Percentiles rank a stretch among this genome's conserved stretches.
phyloP scores from a whole-genome alignment of 129 eudicot genomes.

The Artemisia annua region DNA sequence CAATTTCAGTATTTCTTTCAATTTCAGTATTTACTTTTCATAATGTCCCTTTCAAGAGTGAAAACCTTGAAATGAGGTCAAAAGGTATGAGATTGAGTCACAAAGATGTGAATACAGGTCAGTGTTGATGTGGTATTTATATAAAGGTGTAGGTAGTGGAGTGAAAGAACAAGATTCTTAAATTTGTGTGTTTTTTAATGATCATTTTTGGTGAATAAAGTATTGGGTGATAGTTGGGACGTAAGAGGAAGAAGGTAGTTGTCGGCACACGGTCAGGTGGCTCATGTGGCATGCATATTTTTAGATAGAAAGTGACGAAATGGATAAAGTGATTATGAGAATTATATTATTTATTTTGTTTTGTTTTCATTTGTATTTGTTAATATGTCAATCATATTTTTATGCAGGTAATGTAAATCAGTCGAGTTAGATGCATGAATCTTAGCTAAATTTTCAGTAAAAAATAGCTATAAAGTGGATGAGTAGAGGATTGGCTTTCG shows the following conservation, averaged over 20 bases:
- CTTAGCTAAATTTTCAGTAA: not conserved
- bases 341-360: not conserved
- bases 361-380: not conserved
- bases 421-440: not conserved
- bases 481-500: too few relatives aligned
- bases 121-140: constrained; percentile 22
- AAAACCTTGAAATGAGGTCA: constrained; percentile 34
- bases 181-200: not conserved
- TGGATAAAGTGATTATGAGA: constrained; percentile 22
- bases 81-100: constrained; percentile 38
- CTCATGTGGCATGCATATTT: constrained; percentile 32
- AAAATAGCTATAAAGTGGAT: too few relatives aligned
- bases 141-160: constrained; percentile 29
- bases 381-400: not conserved
- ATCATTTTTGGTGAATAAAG: constrained; percentile 2
- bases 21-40: too few relatives aligned
- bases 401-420: not conserved
- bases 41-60: too few relatives aligned
- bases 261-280: constrained; percentile 43
- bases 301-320: constrained; percentile 13
- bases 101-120: constrained; percentile 35
- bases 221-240: constrained; percentile 16
- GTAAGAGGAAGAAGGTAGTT: constrained; percentile 27
- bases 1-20: too few relatives aligned
- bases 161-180: constrained; percentile 26